These are phyloP conservation scores for Dendrostoma leiphaemia DNA, from an alignment of 2,329 filamentous ascomycete species.

Conservation along the genomic window DNA sequence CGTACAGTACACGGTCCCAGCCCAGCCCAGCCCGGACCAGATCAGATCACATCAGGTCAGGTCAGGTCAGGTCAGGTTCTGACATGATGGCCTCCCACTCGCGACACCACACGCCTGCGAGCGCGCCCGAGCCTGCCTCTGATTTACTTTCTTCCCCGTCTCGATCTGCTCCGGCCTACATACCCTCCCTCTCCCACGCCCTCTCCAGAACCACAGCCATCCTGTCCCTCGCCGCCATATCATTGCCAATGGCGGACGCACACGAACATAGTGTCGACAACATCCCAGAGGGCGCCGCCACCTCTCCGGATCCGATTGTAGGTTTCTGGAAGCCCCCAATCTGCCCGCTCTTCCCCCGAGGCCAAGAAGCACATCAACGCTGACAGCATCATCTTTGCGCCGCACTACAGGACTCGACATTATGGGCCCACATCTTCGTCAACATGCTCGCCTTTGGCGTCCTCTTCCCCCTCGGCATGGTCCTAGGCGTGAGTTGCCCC, in stretches of 20 bases:
- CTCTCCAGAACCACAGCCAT: constrained; percentile 2
- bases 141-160: not conserved
- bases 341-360: not conserved
- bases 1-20: not conserved
- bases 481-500: constrained; percentile 69
- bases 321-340: constrained; percentile 29
- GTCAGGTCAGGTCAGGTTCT: not conserved
- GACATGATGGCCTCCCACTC: not conserved
- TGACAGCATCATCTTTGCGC: not conserved
- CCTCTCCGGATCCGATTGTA: constrained; percentile 74
- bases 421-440: constrained; percentile 93
- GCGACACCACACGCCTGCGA: not conserved
- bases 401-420: constrained; percentile 63
- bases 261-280: constrained; percentile 52
- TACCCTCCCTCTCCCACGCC: not conserved
- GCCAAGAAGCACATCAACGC: not conserved
- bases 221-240: constrained; percentile 9
- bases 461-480: constrained; percentile 93
- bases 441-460: constrained; percentile 88
- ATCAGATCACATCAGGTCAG: no score
- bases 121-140: not conserved
- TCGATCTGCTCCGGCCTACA: not conserved
- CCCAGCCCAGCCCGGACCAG: not conserved
- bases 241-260: constrained; percentile 24
- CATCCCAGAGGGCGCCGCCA: constrained; percentile 66